phyloP scores from a whole-genome alignment of 352 stramenopile genomes.

The Phytophthora colocasiae region DNA sequence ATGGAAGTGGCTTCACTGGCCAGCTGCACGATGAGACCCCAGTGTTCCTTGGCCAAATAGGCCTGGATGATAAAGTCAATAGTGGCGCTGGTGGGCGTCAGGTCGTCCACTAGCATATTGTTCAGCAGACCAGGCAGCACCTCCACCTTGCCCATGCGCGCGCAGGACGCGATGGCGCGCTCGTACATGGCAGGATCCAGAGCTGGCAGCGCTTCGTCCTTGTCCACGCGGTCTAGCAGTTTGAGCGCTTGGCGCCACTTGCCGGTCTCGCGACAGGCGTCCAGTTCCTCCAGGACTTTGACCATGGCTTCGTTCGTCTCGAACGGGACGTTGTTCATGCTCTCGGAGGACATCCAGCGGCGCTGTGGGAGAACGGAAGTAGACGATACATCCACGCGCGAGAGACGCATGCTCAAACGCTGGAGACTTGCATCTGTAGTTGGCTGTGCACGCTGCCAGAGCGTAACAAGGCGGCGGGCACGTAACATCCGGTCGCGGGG shows the following conservation, averaged over 20 bases:
- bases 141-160: conserved; percentile 83
- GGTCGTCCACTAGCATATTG: conserved; percentile 80
- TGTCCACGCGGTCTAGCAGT: conserved; percentile 74
- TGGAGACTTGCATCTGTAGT: conserved; percentile 23
- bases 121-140: conserved; percentile 75
- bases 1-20: conserved; percentile 49
- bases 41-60: conserved; percentile 76
- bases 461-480: conserved; percentile 44
- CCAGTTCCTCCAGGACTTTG: conserved; percentile 51
- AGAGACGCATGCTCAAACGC: conserved; percentile 19
- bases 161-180: conserved; percentile 76
- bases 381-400: conserved; percentile 11
- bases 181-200: conserved; percentile 84
- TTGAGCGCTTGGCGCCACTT: conserved; percentile 82
- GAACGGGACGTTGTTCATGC: conserved; percentile 4
- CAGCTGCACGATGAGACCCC: conserved; percentile 62
- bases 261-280: conserved; percentile 60
- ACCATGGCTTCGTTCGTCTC: conserved; percentile 29
- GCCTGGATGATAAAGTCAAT: conserved; percentile 86
- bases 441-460: conserved; percentile 39
- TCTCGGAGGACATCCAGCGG: conserved; percentile 34
- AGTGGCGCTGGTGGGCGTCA: conserved; percentile 67
- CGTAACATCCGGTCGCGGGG: conserved; percentile 36
- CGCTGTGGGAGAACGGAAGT: conserved; percentile 4
- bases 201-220: conserved; percentile 50